Percentiles rank a stretch among this genome's conserved stretches.
Conservation (phyloP, 768 basidiomycete genomes). For the Phylloporus arenicola region DNA sequence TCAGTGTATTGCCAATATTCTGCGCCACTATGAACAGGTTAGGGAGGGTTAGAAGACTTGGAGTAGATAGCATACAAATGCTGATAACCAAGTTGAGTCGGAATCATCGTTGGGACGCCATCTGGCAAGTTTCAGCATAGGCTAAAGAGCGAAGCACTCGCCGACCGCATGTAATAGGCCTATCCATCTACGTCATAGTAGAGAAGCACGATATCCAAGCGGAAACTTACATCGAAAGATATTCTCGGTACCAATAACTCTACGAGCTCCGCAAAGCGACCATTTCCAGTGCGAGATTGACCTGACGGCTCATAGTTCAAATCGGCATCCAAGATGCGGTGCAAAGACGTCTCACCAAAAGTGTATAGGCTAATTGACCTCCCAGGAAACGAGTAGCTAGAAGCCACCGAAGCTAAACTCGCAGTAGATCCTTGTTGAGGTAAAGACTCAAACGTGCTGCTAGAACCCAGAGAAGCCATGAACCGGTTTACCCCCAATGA, state of each 20-base stretch:
- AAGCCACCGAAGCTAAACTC: conserved; percentile 33
- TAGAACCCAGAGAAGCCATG: not conserved
- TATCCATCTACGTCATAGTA: conserved; percentile 12
- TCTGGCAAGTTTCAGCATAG: conserved; percentile 27
- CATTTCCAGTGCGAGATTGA: conserved; percentile 46
- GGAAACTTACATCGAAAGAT: conserved; percentile 37
- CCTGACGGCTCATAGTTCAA: conserved; percentile 28
- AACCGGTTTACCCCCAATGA: conserved; percentile 33
- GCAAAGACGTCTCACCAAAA: conserved; percentile 34
- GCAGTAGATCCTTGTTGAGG: conserved; percentile 34
- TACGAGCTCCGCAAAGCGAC: conserved; percentile 35
- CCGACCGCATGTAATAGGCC: conserved; percentile 45
- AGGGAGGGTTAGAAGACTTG: conserved; percentile 3
- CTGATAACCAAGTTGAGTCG: conserved; percentile 40
- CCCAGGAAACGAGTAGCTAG: conserved; percentile 28
- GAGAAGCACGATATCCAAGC: not conserved
- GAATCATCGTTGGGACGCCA: conserved; percentile 49
- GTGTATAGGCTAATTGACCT: conserved; percentile 35
- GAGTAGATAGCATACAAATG: conserved; percentile 33
- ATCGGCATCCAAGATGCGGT: not conserved
- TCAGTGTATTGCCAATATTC: conserved; percentile 50
- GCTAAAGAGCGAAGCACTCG: conserved; percentile 8
- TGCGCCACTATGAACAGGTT: conserved; percentile 20
- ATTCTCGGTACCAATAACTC: conserved; percentile 36
- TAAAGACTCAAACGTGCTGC: conserved; percentile 3